A percentile compares a stretch with the other conserved stretches of the same genome.
phyloP scores from a whole-genome alignment of 2,329 filamentous ascomycete genomes.

The Thielaviopsis punctulata region DNA sequence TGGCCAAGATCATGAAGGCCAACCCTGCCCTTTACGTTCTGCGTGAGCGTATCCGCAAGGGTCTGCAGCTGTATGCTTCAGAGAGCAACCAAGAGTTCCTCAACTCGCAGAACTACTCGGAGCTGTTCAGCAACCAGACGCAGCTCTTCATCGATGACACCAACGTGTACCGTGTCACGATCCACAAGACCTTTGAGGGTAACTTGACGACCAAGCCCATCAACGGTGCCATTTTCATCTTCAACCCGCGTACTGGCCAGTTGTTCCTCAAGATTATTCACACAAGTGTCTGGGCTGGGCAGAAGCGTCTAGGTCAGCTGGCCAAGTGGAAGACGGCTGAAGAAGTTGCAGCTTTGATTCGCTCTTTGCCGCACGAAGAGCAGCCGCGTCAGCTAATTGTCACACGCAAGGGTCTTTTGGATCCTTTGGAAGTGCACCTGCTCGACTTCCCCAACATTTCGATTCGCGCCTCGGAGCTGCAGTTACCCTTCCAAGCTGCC shows the following conservation, averaged over 20 bases:
- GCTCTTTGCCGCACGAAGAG: conserved; percentile 89
- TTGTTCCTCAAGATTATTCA: conserved; percentile 99
- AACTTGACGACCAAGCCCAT: conserved; percentile 98
- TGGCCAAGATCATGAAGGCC: conserved; percentile 99
- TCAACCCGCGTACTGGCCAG: conserved; percentile 96
- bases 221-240: conserved; percentile 99
- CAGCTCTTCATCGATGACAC: conserved; percentile 98
- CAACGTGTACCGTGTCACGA: conserved; percentile 97
- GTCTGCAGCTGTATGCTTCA: conserved; percentile 90
- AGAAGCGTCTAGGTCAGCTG: conserved; percentile 95
- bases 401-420: conserved; percentile 87
- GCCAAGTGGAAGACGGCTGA: conserved; percentile 99
- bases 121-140: conserved; percentile 97
- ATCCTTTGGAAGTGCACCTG: conserved; percentile 91
- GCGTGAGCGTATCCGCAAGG: conserved; percentile 94
- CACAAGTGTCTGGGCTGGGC: conserved; percentile 96
- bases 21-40: conserved; percentile 93
- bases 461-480: conserved; percentile 89
- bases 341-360: conserved; percentile 94
- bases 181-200: conserved; percentile 98
- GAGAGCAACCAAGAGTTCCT: conserved; percentile 99
- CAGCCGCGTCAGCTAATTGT: conserved; percentile 98
- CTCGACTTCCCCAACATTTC: conserved; percentile 99
- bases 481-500: conserved; percentile 94
- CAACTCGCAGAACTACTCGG: conserved; percentile 98